These are phyloP conservation scores for Phlyctochytrium arcticum DNA, from an alignment of 192 early-diverging fungal genomes.

Conservation along the genomic window DNA sequence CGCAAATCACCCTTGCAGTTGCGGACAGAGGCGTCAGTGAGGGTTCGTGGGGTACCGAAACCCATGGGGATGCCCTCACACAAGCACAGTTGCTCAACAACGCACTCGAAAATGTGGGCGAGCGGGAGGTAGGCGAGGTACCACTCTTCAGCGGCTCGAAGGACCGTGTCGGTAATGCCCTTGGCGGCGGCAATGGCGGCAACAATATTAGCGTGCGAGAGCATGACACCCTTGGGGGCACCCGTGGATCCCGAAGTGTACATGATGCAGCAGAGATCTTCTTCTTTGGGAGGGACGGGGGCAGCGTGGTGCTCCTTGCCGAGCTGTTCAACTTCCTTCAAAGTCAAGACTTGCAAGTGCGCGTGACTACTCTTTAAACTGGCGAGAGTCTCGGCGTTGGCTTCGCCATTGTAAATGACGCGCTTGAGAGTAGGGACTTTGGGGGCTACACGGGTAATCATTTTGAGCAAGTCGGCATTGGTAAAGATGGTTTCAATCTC, in stretches of 20 bases:
- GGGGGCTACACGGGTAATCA: slow-evolving; percentile 55
- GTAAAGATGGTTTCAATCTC: slow-evolving; percentile 70
- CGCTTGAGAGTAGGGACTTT: slow-evolving; percentile 58
- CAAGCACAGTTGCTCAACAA: slow-evolving; percentile 32
- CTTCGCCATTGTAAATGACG: slow-evolving; percentile 69
- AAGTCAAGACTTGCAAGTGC: slow-evolving; percentile 14
- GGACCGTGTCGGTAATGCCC: slow-evolving; percentile 42
- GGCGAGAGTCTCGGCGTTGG: slow-evolving; percentile 45
- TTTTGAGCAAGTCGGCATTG: slow-evolving; percentile 65
- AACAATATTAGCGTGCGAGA: slow-evolving; percentile 80
- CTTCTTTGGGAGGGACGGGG: slow-evolving; percentile 58
- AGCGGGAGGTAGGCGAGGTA: slow-evolving; percentile 68
- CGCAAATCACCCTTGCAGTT: slow-evolving; percentile 67
- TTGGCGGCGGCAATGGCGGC: slow-evolving; percentile 68
- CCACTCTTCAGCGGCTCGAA: slow-evolving; percentile 21
- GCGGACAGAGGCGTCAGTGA: slow-evolving; percentile 62
- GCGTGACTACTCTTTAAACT: slow-evolving; percentile 35
- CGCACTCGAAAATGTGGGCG: slow-evolving; percentile 37
- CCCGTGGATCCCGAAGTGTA: slow-evolving; percentile 85
- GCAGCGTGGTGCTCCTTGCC: slow-evolving; percentile 65
- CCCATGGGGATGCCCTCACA: slow-evolving; percentile 46
- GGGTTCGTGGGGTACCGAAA: slow-evolving; percentile 61
- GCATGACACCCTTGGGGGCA: slow-evolving; percentile 85
- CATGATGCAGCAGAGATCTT: slow-evolving; percentile 78
- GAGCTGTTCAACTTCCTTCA: slow-evolving; percentile 62